phyloP scores from a whole-genome alignment of 768 basidiomycete genomes.

The Termitomyces sp. region DNA sequence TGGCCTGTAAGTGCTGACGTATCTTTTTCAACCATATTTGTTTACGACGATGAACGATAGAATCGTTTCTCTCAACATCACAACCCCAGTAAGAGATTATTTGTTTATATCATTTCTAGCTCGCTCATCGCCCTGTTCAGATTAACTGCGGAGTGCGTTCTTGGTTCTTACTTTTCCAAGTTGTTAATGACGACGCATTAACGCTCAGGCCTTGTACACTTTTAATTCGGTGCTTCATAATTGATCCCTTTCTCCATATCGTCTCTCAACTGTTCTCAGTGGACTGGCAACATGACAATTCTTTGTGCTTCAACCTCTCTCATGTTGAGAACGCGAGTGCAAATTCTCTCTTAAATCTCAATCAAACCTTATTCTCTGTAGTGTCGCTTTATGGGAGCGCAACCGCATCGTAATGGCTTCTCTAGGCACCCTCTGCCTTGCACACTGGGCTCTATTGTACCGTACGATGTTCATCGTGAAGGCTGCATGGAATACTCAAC shows the following conservation, averaged over 20 bases:
- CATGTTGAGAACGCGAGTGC: slow-evolving; percentile 64
- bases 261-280: slow-evolving; percentile 32
- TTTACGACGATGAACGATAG: slow-evolving; percentile 30
- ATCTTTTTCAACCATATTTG: neutral
- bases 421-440: slow-evolving; percentile 54
- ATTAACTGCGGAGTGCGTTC: slow-evolving; percentile 58
- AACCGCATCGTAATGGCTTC: slow-evolving; percentile 46
- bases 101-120: neutral
- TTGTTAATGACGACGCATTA: neutral
- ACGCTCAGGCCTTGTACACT: slow-evolving; percentile 54
- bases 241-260: neutral
- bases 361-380: slow-evolving; percentile 23
- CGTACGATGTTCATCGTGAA: slow-evolving; percentile 69
- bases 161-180: neutral
- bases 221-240: slow-evolving; percentile 58
- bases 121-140: slow-evolving; percentile 29
- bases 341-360: neutral
- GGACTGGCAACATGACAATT: slow-evolving; percentile 65
- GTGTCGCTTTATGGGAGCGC: slow-evolving; percentile 72
- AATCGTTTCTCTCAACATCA: slow-evolving; percentile 56
- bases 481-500: slow-evolving; percentile 48
- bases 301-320: slow-evolving; percentile 66
- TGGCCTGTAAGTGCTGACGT: slow-evolving; percentile 49
- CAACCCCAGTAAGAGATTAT: slow-evolving; percentile 35
- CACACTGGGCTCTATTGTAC: slow-evolving; percentile 66